Evolutionary conservation across 352 stramenopile species (phyloP), one percentile per base, ranked within the genome.

Genomic region (Globisporangium spiculum): DNA sequence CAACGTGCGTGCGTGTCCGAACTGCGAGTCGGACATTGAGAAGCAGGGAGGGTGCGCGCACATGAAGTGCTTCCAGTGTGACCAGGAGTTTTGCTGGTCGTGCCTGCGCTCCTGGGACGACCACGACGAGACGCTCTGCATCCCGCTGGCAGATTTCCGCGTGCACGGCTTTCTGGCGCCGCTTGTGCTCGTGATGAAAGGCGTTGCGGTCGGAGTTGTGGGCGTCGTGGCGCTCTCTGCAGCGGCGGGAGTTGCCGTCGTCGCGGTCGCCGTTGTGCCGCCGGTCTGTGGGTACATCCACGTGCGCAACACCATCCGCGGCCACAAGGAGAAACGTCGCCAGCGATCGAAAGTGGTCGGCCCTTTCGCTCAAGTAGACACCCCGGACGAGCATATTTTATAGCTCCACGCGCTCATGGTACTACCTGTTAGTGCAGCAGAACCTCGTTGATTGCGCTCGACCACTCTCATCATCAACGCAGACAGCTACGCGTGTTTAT

Each of bases 31-130:
- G 27, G 77, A 80, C 65, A 95, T 95, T 69, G 87, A 95, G 58
- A 95, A 95, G 72, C 83, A 91, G 18, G 87, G 87, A n/a, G 87
- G 87, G 12, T 95, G 87, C 75, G 81, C 76, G 41, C 87, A 95
- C 77, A 95, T 95, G 87, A 88, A 88, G 67, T 95, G 87, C 74
- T 84, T 91, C 53, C 85, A 93, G 67, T 95, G 87, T 66, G 87
- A 93, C 68, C 73, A 89, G 52, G 85, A 93, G 75, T 95, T 95
- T 48, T 95, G 88, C 69, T 95, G 88, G 88, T 78, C 77, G 0
- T 95, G 88, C 61, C 71, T 88, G n/a, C 83, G 85, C 0, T 64
- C 74, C 22, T 95, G 87, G 87, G 70, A 77, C 9, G 73, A 69
- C n/a, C 87, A 95, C 70, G 74, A 91, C 67, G 85, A 93, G 72